Evolutionary conservation across 148 eudicot genomes (phyloP).

Genomic region (Chenopodium suecicum): DNA sequence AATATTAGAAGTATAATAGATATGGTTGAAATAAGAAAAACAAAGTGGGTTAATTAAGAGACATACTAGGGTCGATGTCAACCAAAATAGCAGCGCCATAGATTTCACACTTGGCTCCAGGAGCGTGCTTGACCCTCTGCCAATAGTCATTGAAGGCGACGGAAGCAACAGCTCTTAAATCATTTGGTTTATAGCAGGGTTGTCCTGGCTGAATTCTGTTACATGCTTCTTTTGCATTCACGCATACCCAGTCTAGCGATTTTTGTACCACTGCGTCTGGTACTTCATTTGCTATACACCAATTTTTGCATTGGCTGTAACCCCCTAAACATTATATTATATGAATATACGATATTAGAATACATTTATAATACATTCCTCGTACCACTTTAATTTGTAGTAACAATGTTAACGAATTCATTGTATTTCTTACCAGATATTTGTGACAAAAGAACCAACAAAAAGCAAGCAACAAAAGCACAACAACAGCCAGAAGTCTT

Average conservation of each 20-base stretch:
- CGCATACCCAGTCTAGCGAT: slow-evolving; percentile 19
- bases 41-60: no score
- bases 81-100: slow-evolving; percentile 19
- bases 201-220: background rate
- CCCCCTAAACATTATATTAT: background rate
- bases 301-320: slow-evolving; percentile 9
- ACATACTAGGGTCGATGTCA: slow-evolving; percentile 29
- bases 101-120: slow-evolving; percentile 14
- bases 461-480: background rate
- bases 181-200: slow-evolving; percentile 8
- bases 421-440: background rate
- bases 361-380: no score
- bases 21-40: no score
- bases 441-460: slow-evolving; percentile 1
- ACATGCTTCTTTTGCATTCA: slow-evolving; percentile 13
- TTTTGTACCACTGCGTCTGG: slow-evolving; percentile 7
- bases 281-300: slow-evolving; percentile 18
- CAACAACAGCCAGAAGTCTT: background rate
- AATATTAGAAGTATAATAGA: background rate
- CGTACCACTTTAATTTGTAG: no score
- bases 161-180: slow-evolving; percentile 20
- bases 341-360: background rate
- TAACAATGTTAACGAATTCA: no score
- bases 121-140: slow-evolving; percentile 15
- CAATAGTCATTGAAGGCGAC: slow-evolving; percentile 22